Evolutionary conservation across 2,329 filamentous ascomycete genomes (phyloP).

Genomic region (Colletotrichum godetiae): DNA sequence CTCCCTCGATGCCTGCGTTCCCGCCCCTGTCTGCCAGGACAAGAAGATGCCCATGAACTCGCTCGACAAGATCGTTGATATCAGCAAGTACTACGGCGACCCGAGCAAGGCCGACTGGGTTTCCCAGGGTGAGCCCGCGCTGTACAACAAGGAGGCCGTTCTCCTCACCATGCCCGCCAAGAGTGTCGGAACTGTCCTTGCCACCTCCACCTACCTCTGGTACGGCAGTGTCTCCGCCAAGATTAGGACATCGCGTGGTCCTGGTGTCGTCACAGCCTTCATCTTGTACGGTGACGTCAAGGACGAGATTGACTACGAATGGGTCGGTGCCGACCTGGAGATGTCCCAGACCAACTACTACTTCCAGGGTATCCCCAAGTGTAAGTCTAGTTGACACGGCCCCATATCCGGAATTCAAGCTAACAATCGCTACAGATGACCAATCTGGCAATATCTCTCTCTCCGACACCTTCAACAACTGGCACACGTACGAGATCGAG

Average conservation of each 20-base stretch:
- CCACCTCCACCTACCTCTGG: constrained; percentile 91
- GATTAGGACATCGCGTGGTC: constrained; percentile 85
- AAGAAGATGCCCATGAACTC: constrained; percentile 79
- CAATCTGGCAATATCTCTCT: constrained; percentile 79
- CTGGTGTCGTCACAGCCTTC: constrained; percentile 95
- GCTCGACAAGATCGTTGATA: constrained; percentile 76
- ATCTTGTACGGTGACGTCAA: constrained; percentile 96
- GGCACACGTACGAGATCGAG: constrained; percentile 91
- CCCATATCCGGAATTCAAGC: constrained; percentile 29
- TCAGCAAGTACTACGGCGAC: constrained; percentile 89
- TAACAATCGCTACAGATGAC: constrained; percentile 64
- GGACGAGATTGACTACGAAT: constrained; percentile 99
- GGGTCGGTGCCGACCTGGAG: constrained; percentile 81
- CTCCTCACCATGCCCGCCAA: constrained; percentile 90
- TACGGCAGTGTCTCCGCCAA: constrained; percentile 92
- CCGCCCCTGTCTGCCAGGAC: constrained; percentile 83
- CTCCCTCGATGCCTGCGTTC: constrained; percentile 85
- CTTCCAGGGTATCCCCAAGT: constrained; percentile 92
- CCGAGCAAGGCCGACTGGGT: constrained; percentile 87
- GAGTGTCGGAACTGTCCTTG: constrained; percentile 88
- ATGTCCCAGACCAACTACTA: constrained; percentile 96
- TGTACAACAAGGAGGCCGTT: constrained; percentile 73
- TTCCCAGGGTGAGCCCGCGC: constrained; percentile 79
- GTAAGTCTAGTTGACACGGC: constrained; percentile 62
- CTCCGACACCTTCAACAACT: constrained; percentile 79